Evolutionary conservation across 495 filamentous ascomycete species (phyloP).

Genomic region (Monascus purpureus): DNA sequence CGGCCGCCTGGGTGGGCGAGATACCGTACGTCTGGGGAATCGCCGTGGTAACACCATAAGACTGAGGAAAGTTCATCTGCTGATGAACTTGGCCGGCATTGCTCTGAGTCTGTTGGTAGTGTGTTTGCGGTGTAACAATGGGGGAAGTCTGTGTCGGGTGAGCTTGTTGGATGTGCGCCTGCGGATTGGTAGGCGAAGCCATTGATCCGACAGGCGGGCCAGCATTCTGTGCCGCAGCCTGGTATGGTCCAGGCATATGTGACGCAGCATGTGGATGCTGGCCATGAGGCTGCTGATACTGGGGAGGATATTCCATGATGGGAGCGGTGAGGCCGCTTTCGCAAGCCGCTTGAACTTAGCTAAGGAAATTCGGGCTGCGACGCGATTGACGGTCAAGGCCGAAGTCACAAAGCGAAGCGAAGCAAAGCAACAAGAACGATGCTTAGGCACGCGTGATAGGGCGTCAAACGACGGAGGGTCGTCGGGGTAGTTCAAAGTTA

Average conservation of each 20-base stretch:
- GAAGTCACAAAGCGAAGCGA: no score
- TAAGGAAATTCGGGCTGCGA: slow-evolving; percentile 13
- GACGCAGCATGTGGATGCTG: slow-evolving; percentile 39
- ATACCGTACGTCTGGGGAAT: slow-evolving; percentile 38
- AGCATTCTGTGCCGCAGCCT: slow-evolving; percentile 30
- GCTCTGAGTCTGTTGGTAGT: slow-evolving; percentile 35
- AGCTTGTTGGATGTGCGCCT: slow-evolving; percentile 35
- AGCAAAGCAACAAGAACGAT: no score
- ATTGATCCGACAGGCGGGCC: slow-evolving; percentile 33
- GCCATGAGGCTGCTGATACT: slow-evolving; percentile 42
- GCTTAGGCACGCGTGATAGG: no score
- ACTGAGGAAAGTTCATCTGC: slow-evolving; percentile 38
- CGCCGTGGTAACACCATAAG: slow-evolving; percentile 31
- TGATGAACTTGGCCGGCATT: slow-evolving; percentile 33
- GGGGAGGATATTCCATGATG: slow-evolving; percentile 42
- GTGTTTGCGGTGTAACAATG: slow-evolving; percentile 39
- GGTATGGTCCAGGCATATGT: slow-evolving; percentile 36
- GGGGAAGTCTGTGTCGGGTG: slow-evolving; percentile 37
- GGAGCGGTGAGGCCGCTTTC: slow-evolving; percentile 9
- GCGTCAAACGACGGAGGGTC: no score
- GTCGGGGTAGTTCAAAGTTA: no score
- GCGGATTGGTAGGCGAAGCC: slow-evolving; percentile 38
- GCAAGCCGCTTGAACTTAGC: slow-evolving; percentile 16
- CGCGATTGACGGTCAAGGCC: slow-evolving; percentile 8
- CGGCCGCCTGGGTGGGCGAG: slow-evolving; percentile 38